These are phyloP conservation scores for Solanum hybrid DNA, from an alignment of 305 asterid species.

Conservation along the genomic window DNA sequence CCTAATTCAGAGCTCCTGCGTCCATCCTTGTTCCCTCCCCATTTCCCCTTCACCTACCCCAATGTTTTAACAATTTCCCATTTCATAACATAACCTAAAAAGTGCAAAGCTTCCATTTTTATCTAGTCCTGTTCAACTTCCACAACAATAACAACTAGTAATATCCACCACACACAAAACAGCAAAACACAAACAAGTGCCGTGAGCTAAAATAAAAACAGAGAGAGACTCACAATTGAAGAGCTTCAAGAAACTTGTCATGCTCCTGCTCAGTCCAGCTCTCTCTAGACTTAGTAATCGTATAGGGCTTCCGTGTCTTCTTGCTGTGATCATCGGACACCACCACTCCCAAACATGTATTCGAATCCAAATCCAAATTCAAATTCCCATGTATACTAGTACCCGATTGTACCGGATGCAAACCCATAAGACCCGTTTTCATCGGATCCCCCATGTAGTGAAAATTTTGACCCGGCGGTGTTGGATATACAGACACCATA, in stretches of 20 bases:
- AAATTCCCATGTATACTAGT: slow-evolving; percentile 18
- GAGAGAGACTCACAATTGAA: slow-evolving; percentile 51
- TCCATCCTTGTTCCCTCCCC: background rate
- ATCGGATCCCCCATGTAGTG: slow-evolving; percentile 38
- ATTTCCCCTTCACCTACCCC: background rate
- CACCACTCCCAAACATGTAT: background rate
- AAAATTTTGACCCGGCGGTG: slow-evolving; percentile 40
- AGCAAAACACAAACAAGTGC: background rate
- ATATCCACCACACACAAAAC: background rate
- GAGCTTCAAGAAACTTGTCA: slow-evolving; percentile 82
- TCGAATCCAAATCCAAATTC: slow-evolving; percentile 12
- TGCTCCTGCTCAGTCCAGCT: slow-evolving; percentile 97
- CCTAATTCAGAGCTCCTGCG: background rate
- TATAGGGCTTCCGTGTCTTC: slow-evolving; percentile 85
- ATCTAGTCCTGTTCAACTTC: background rate
- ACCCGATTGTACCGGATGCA: slow-evolving; percentile 16
- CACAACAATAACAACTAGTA: background rate
- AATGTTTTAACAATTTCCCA: background rate
- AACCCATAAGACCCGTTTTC: slow-evolving; percentile 25
- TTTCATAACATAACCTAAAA: background rate
- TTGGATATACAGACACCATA: slow-evolving; percentile 78
- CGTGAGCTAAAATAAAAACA: background rate
- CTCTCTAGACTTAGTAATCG: slow-evolving; percentile 87
- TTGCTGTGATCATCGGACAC: slow-evolving; percentile 48
- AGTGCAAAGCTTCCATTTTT: background rate